Evolutionary conservation across 2,329 filamentous ascomycete genomes (phyloP), one percentile per base, ranked within the genome.

Genomic region (Thelonectria rubi): DNA sequence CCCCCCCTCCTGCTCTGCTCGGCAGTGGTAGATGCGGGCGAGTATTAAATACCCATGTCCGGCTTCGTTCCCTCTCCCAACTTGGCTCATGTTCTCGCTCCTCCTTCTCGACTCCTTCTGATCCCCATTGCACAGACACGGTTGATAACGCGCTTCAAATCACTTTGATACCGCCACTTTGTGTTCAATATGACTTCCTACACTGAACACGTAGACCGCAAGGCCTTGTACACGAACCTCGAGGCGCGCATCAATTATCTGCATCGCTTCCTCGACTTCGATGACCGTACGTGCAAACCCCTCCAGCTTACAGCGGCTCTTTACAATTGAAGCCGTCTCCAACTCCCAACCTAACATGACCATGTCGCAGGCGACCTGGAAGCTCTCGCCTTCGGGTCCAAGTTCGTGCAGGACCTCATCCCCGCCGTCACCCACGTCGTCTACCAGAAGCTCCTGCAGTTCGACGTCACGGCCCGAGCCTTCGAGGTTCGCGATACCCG

Each of bases 391-490:
- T 64, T 64, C 12, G 62, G 62, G 18, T 61, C 62, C 48, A 64
- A 64, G 39, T 64, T 64, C 37, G 62, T 64, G 42, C 45, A 64
- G 42, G 62, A 64, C 26, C 40, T 64, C 3, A 64, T 64, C 43
- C 62, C 62, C 6, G 58, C 62, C 39, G 62, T 64, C 9, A 49
- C 55, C 3, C 62, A 64, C 37, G 26, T 64, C 49, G 58, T 64
- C 53, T 64, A 64, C 26, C 58, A 46, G 26, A 64, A 64, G 42
- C 62, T 64, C 5, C 62, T 64, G 18, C 57, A 64, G 21, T 64
- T 64, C 50, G 62, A 64, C 21, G 57, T 64, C 9, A 64, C 62
- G 4, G 62, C 62, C 20, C 62, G 62, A 14, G 62, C 58, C 5
- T 64, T 64, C 7, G 58, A 61, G n/a, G 21, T 58, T 17, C 45